These are phyloP conservation scores for Hansenula lynferdii DNA, from an alignment of 1,139 yeast genomes.

Conservation along the genomic window DNA sequence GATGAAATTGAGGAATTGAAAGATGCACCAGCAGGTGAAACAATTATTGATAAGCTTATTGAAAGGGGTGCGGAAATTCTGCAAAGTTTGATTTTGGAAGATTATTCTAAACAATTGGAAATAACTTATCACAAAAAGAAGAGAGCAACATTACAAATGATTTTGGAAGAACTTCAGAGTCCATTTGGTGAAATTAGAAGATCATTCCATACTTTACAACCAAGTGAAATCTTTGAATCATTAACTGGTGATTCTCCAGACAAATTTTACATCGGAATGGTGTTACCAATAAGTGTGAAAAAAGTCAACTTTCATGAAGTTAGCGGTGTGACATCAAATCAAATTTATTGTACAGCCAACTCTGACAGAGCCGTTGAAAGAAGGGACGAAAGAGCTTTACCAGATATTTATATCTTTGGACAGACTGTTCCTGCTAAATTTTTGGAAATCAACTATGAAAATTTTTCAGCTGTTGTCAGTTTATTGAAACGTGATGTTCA, in stretches of 20 bases:
- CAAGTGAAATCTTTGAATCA: slow-evolving; percentile 76
- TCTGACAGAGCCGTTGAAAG: slow-evolving; percentile 63
- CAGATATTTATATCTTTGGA: slow-evolving; percentile 50
- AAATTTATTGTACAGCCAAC: slow-evolving; percentile 65
- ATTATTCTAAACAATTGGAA: slow-evolving; percentile 91
- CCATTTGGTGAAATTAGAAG: slow-evolving; percentile 85
- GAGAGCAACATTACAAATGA: slow-evolving; percentile 79
- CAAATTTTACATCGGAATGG: slow-evolving; percentile 62
- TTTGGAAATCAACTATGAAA: slow-evolving; percentile 60
- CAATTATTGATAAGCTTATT: slow-evolving; percentile 60
- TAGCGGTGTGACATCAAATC: slow-evolving; percentile 67
- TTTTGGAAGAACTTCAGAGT: slow-evolving; percentile 81
- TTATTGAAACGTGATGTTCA: slow-evolving; percentile 61
- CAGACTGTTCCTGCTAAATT: slow-evolving; percentile 88
- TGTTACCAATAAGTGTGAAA: slow-evolving; percentile 72
- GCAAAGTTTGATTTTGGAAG: slow-evolving; percentile 84
- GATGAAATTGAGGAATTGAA: slow-evolving; percentile 85
- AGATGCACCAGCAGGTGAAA: slow-evolving; percentile 65
- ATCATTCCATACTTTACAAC: slow-evolving; percentile 61
- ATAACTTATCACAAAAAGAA: slow-evolving; percentile 70
- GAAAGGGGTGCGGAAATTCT: slow-evolving; percentile 77
- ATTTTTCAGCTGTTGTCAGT: slow-evolving; percentile 71
- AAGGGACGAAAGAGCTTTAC: slow-evolving; percentile 37
- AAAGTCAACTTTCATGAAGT: slow-evolving; percentile 43
- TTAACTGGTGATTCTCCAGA: slow-evolving; percentile 82